Evolutionary conservation across 352 stramenopile genomes (phyloP).

Genomic region (Globisporangium radiosum): DNA sequence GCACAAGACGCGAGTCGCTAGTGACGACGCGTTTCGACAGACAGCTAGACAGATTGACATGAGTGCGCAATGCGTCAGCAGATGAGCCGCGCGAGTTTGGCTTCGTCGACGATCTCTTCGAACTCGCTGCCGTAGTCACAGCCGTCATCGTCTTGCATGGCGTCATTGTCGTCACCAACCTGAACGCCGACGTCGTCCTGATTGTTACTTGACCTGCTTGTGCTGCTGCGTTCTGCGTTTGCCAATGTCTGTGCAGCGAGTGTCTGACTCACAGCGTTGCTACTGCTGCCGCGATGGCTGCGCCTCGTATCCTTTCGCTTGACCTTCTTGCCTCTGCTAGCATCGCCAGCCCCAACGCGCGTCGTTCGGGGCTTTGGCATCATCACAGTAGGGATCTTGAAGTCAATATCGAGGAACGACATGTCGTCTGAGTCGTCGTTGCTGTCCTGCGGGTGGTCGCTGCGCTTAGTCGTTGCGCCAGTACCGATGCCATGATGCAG

Average conservation of each 20-base stretch:
- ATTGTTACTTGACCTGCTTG: constrained; percentile 12
- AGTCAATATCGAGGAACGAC: constrained; percentile 42
- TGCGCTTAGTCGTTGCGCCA: not conserved
- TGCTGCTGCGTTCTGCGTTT: not conserved
- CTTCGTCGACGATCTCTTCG: constrained; percentile 76
- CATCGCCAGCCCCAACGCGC: too few species aligned
- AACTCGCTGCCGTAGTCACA: constrained; percentile 78
- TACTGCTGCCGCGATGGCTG: too few species aligned
- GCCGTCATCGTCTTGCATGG: constrained; percentile 19
- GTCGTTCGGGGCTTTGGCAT: constrained; percentile 6
- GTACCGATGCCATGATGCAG: not conserved
- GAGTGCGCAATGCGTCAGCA: constrained; percentile 18
- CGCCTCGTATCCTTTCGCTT: not conserved
- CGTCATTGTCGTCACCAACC: not conserved
- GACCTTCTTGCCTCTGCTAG: not conserved
- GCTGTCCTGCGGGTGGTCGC: constrained; percentile 4
- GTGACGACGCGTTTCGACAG: too few species aligned
- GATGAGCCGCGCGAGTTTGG: constrained; percentile 39
- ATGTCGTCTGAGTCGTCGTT: constrained; percentile 27
- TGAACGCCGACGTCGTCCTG: constrained; percentile 11
- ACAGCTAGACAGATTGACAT: too few species aligned
- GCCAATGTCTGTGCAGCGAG: not conserved
- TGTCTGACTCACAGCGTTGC: too few species aligned
- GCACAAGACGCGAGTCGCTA: too few species aligned
- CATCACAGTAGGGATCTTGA: constrained; percentile 34